Base-by-base conservation (phyloP, 2,329 filamentous ascomycete species). In the Beauveria australis region DNA sequence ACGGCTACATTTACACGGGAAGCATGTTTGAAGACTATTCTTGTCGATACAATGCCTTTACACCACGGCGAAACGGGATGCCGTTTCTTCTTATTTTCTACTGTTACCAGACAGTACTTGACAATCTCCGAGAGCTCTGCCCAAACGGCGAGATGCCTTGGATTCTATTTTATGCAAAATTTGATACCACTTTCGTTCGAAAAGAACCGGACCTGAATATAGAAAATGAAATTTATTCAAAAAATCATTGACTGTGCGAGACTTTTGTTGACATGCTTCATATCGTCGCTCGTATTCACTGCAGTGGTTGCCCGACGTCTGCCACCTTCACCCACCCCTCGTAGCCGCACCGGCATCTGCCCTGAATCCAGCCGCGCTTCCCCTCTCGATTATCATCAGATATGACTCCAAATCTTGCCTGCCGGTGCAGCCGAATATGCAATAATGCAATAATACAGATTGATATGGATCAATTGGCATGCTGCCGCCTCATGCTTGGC, bases 21-120 rank as follows among this genome's bases (percentile, higher is more conserved):
- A 71, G 69, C 69, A 66, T 53, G 70, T 62, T 72, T 71, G 70
- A 63, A 53, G 68, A 66, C 53, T 57, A 62, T 67, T 37, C 9
- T 63, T 64, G 37, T 37, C 9, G 4, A 59, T 49, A 16, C 37
- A n/a, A 5, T 59, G n/a, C 55, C 22, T 52, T 57, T 59, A 59
- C 19, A 24, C 52, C 18, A 16, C 5, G 48, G 40, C 47, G 48
- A 53, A 59, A 37, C 5, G 37, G 30, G 19, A 28, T 40, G 41
- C 30, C 8, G 48, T 19, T 37, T 46, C 22, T 44, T 33, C 46
- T 30, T 14, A 8, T 46, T 40, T 41, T 37, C 24, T 41, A 12
- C 56, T 46, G 48, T 46, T 37, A 7, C 48, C 33, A 53, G 40
- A 59, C 56, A 37, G 47, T n/a, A 44, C 56, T 26, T 30, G 18